These are phyloP conservation scores for Astragalus glycyphyllos DNA, from an alignment of 306 rosid genomes.

Conservation along the genomic window DNA sequence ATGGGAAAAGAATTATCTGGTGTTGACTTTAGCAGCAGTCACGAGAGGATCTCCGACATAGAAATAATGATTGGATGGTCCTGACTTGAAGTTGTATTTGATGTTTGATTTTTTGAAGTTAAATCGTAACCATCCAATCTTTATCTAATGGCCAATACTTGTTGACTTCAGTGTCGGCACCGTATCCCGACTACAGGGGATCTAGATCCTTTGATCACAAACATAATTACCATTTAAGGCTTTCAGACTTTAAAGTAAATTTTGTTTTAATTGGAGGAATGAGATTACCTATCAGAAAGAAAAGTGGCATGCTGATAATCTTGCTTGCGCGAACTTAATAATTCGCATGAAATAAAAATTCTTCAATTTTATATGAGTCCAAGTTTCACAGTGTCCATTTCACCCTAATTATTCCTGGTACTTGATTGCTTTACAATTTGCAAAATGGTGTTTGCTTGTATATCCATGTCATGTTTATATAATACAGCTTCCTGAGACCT, in stretches of 20 bases:
- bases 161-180: too few species aligned
- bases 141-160: too few species aligned
- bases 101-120: too few species aligned
- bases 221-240: constrained; percentile 10
- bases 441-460: constrained; percentile 8
- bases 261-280: constrained; percentile 15
- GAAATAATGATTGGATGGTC: too few species aligned
- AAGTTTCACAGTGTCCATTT: constrained; percentile 10
- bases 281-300: constrained; percentile 7
- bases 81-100: too few species aligned
- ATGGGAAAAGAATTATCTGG: too few species aligned
- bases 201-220: too few species aligned
- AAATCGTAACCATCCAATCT: too few species aligned
- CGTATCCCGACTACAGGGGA: too few species aligned
- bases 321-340: not conserved
- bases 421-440: constrained; percentile 8
- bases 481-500: constrained; percentile 10
- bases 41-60: too few species aligned
- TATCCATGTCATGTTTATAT: not conserved
- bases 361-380: constrained; percentile 10
- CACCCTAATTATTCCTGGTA: not conserved
- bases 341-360: not conserved
- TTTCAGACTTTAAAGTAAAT: not conserved
- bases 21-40: too few species aligned
- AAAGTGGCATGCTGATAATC: not conserved